Evolutionary conservation across 2,329 filamentous ascomycete genomes (phyloP).

Genomic region (Hortaea werneckii): DNA sequence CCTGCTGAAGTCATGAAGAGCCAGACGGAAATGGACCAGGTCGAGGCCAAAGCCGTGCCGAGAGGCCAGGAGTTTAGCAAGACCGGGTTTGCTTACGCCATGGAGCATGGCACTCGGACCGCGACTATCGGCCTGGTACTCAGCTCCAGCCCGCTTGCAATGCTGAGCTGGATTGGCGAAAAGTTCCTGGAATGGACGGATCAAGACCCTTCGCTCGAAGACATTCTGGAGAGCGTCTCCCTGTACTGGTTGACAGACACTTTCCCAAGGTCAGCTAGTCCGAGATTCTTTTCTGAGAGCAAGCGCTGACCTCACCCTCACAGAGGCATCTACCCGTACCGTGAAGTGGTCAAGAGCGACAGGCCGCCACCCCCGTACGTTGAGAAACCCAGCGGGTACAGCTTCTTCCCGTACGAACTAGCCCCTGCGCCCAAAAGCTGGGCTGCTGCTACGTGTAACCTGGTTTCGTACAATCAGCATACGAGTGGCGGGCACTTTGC

Average conservation of each 20-base stretch:
- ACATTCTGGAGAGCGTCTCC: constrained; percentile 40
- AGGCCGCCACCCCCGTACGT: constrained; percentile 16
- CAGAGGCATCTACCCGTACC: constrained; percentile 43
- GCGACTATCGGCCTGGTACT: constrained; percentile 48
- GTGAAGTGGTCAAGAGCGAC: constrained; percentile 2
- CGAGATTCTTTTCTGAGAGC: neutral
- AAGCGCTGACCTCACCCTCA: neutral
- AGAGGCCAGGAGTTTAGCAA: constrained; percentile 30
- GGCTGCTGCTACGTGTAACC: constrained; percentile 22
- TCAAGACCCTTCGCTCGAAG: constrained; percentile 28
- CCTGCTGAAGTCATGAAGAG: constrained; percentile 14
- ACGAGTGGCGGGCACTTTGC: constrained; percentile 31
- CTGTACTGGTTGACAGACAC: constrained; percentile 46
- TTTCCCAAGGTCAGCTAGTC: constrained; percentile 15
- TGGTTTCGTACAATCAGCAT: constrained; percentile 31
- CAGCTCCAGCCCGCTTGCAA: constrained; percentile 42
- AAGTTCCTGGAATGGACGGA: constrained; percentile 49
- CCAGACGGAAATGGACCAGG: constrained; percentile 13
- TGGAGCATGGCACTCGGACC: constrained; percentile 45
- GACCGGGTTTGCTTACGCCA: constrained; percentile 40
- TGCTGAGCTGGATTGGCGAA: constrained; percentile 48
- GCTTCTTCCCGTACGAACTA: constrained; percentile 35
- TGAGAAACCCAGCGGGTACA: constrained; percentile 35
- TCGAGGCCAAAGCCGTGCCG: constrained; percentile 31
- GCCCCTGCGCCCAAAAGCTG: constrained; percentile 27